These are phyloP conservation scores for Nelumbo lutea DNA, from an alignment of 164 flowering plant genomes.

Conservation along the genomic window DNA sequence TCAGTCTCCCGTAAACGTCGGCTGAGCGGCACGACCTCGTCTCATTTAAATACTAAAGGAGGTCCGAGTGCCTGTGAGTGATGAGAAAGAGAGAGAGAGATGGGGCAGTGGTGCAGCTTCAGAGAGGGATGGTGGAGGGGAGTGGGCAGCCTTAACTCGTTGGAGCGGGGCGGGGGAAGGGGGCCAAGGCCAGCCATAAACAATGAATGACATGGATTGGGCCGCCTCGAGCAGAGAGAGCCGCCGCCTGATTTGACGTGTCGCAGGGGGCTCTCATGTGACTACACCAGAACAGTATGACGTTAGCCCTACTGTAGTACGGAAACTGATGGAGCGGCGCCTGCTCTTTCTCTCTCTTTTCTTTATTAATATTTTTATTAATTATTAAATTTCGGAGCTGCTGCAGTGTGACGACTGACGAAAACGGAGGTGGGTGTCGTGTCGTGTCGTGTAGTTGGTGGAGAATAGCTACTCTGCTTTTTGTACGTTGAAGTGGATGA, in stretches of 20 bases:
- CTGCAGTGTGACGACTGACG: too few species aligned
- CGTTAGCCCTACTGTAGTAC: slow-evolving; percentile 49
- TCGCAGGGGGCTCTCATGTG: slow-evolving; percentile 30
- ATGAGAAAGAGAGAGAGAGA: neutral
- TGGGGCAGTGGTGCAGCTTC: too few species aligned
- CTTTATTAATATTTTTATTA: too few species aligned
- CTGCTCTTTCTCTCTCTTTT: neutral
- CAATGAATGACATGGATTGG: too few species aligned
- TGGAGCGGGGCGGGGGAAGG: neutral
- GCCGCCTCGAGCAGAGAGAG: slow-evolving; percentile 11
- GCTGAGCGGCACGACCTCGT: slow-evolving; percentile 35
- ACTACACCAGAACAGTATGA: slow-evolving; percentile 18
- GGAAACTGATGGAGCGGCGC: slow-evolving; percentile 31
- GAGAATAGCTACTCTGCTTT: neutral
- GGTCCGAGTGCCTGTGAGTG: too few species aligned
- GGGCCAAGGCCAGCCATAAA: neutral
- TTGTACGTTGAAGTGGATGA: neutral
- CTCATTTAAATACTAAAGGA: neutral
- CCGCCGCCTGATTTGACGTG: slow-evolving; percentile 66
- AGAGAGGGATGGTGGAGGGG: too few species aligned
- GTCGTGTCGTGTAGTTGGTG: slow-evolving; percentile 8
- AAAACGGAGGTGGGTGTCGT: neutral
- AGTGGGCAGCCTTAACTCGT: too few species aligned
- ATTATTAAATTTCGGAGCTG: too few species aligned
- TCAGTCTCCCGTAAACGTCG: slow-evolving; percentile 52